Conservation (phyloP, 1,284 basidiomycete genomes). For the Pseudozyma tsukubaensis region DNA sequence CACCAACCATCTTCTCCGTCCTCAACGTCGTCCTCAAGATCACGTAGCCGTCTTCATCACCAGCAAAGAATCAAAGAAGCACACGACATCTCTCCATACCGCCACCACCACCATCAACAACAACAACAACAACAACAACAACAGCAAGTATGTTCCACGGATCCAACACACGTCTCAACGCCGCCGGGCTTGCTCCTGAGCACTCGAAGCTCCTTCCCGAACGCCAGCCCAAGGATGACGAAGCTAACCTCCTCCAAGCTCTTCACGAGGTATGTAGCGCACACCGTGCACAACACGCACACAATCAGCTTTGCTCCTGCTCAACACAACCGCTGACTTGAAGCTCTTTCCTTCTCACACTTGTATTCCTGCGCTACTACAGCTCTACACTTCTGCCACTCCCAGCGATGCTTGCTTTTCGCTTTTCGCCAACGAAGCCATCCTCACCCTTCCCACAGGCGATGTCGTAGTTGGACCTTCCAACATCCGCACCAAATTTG, state of each 20-base stretch:
- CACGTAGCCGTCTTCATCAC: not conserved
- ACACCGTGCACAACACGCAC: not conserved
- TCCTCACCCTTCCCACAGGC: constrained; percentile 63
- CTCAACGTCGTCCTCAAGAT: constrained; percentile 1
- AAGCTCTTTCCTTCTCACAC: not conserved
- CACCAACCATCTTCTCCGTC: not conserved
- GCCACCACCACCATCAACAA: not conserved
- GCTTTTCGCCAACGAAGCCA: constrained; percentile 61
- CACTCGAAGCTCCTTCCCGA: constrained; percentile 66
- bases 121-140: not conserved
- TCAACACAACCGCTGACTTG: constrained; percentile 1
- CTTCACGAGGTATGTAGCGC: constrained; percentile 47
- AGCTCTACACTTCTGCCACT: constrained; percentile 53
- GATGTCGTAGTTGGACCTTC: constrained; percentile 61
- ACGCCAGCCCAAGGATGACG: constrained; percentile 54
- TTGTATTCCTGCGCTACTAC: not conserved
- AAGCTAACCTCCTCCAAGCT: constrained; percentile 53
- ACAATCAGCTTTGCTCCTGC: not conserved
- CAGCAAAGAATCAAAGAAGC: not conserved
- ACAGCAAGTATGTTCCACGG: constrained; percentile 57
- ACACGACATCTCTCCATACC: not conserved
- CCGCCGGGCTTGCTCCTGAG: constrained; percentile 66
- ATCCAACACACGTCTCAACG: constrained; percentile 64
- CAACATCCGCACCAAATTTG: constrained; percentile 42
- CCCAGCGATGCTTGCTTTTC: constrained; percentile 35